Evolutionary conservation across 225 moss, liverwort and hornwort species (phyloP), one percentile per base, ranked within the genome.

Genomic region (Pseudoscleropodium purum): DNA sequence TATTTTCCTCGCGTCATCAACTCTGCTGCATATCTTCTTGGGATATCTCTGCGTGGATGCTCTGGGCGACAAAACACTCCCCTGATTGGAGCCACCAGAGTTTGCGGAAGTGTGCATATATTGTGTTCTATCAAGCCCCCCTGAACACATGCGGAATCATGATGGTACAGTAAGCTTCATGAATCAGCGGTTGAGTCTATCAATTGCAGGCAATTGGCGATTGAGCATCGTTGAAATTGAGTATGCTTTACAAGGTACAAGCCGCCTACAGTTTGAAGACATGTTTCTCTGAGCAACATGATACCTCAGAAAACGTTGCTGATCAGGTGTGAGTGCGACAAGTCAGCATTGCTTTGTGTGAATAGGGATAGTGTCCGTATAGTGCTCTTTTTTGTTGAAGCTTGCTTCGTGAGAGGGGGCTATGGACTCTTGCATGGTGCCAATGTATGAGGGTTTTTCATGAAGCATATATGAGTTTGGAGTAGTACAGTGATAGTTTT

Each of bases 71-170:
- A 10, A 54, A 84, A 81, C 59, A 56, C 81, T 87, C 77, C 68
- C 36, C 84, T 85, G 85, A 70, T 56, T 85, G 69, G 91, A 91
- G 82, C 72, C 89, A 79, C 60, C 91, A 73, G 86, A 87, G 89
- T 89, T 89, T 16, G 70, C 79, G 82, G 89, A 88, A 83, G 85
- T 91, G 89, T 93, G 93, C 91, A 91, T 88, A 89, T 91, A 66
- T 89, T 51, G 85, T 89, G 84, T 84, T 90, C 76, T 91, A 52
- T 87, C 89, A 49, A 72, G 73, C 79, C 89, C 79, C 79, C 61
- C 27, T 39, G 67, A 84, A 45, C 68, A 63, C 85, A 85, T 85
- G 87, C 30, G 64, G 85, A 82, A 86, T 87, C 91, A 77, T 90
- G 88, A 70, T 91, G 78, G 45, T 65, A 88, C 78, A 37, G 54